phyloP scores from a whole-genome alignment of 768 basidiomycete genomes.

The Podaxis sp. region DNA sequence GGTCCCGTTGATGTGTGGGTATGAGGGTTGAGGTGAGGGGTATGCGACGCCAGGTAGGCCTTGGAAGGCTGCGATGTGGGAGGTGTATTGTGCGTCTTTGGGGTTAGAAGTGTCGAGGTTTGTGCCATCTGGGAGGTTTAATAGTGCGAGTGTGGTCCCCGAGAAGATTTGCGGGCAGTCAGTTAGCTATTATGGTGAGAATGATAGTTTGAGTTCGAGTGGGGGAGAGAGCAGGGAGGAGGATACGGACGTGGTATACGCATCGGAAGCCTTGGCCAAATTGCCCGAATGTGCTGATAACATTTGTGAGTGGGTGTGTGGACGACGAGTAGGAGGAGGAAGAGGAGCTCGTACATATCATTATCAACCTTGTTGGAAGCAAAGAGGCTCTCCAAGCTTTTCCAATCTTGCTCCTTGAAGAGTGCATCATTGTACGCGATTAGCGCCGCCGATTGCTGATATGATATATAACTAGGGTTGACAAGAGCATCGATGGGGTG shows the following conservation, averaged over 20 bases:
- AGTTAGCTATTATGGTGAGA: conserved; percentile 29
- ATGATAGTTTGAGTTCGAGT: not conserved
- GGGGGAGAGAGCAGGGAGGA: not conserved
- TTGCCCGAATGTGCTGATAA: conserved; percentile 43
- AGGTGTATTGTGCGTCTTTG: not conserved
- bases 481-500: conserved; percentile 22
- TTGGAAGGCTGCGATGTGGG: conserved; percentile 3
- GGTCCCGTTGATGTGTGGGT: conserved; percentile 28
- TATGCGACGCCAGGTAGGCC: not conserved
- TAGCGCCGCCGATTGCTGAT: conserved; percentile 36
- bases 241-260: conserved; percentile 42
- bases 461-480: conserved; percentile 19
- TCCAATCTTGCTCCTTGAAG: conserved; percentile 38
- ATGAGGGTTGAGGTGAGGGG: conserved; percentile 11
- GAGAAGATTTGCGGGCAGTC: conserved; percentile 47
- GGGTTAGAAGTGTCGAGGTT: conserved; percentile 16
- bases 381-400: conserved; percentile 35
- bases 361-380: conserved; percentile 41
- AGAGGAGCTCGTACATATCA: conserved; percentile 28
- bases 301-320: not conserved
- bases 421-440: conserved; percentile 40
- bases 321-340: not conserved
- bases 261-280: conserved; percentile 47
- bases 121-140: conserved; percentile 36
- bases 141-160: conserved; percentile 28